Conservation (phyloP, 257 asterid genomes). For the Striga asiatica region DNA sequence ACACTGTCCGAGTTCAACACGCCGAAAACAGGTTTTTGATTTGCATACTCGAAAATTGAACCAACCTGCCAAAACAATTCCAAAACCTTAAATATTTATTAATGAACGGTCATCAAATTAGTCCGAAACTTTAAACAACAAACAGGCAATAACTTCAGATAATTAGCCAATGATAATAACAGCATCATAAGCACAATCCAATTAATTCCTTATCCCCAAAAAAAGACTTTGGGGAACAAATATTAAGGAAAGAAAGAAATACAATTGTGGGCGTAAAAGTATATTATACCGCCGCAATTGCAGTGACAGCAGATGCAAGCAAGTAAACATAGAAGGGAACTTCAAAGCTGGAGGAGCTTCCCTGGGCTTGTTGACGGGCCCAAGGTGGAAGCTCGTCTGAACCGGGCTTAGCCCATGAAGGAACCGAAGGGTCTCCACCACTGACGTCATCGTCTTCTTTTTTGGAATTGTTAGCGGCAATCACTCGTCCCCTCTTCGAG, state of each 20-base stretch:
- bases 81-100: slow-evolving; percentile 13
- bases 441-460: slow-evolving; percentile 20
- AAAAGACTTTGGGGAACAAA: too few species aligned
- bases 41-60: slow-evolving; percentile 79
- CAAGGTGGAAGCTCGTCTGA: slow-evolving; percentile 87
- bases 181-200: not conserved
- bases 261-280: not conserved
- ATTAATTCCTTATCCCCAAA: not conserved
- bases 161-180: not conserved
- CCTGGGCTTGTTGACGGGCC: slow-evolving; percentile 69
- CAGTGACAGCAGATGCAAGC: slow-evolving; percentile 80
- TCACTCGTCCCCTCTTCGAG: slow-evolving; percentile 14
- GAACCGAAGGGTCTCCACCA: slow-evolving; percentile 43
- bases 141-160: not conserved
- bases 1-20: slow-evolving; percentile 65
- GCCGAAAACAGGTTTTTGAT: slow-evolving; percentile 78
- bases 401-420: slow-evolving; percentile 79
- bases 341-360: slow-evolving; percentile 39
- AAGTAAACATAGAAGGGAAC: slow-evolving; percentile 69
- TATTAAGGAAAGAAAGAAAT: not conserved
- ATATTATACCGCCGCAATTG: slow-evolving; percentile 85
- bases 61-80: slow-evolving; percentile 56
- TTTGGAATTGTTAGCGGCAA: slow-evolving; percentile 28
- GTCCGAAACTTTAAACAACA: not conserved
- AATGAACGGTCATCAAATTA: not conserved